phyloP scores from a whole-genome alignment of 2,329 filamentous ascomycete species.

The Clonostachys sp. region DNA sequence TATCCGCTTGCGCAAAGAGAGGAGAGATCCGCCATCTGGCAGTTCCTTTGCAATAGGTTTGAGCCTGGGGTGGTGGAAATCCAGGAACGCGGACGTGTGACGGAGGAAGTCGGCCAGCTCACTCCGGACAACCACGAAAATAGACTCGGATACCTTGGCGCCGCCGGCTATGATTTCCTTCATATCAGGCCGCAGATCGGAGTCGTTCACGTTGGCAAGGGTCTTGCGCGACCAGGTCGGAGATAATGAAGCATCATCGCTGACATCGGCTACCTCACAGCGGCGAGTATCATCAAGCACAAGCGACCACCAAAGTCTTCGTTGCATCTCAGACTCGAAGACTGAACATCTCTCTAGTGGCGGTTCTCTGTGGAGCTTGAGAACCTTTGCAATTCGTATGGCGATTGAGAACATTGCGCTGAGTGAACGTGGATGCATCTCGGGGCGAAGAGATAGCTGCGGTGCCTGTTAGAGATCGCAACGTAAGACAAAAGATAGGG shows the following conservation, averaged over 20 bases:
- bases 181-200: constrained; percentile 49
- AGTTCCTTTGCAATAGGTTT: too few relatives aligned
- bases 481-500: too few relatives aligned
- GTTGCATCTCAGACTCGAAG: constrained; percentile 64
- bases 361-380: constrained; percentile 62
- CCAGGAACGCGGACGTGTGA: too few relatives aligned
- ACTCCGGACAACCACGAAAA: too few relatives aligned
- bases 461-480: too few relatives aligned
- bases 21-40: too few relatives aligned
- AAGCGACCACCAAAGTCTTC: constrained; percentile 64
- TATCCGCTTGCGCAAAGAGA: constrained; percentile 12
- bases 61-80: too few relatives aligned
- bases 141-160: constrained; percentile 14
- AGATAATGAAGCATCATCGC: constrained; percentile 50
- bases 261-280: constrained; percentile 45
- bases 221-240: constrained; percentile 53
- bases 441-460: constrained; percentile 40
- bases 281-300: constrained; percentile 47
- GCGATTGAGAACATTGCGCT: constrained; percentile 48
- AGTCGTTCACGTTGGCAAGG: constrained; percentile 55
- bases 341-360: constrained; percentile 48
- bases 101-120: too few relatives aligned
- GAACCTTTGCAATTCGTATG: constrained; percentile 61
- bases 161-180: constrained; percentile 41
- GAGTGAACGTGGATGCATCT: constrained; percentile 42